Base-by-base conservation (phyloP, 495 filamentous ascomycete genomes). In the Trichoderma virens region DNA sequence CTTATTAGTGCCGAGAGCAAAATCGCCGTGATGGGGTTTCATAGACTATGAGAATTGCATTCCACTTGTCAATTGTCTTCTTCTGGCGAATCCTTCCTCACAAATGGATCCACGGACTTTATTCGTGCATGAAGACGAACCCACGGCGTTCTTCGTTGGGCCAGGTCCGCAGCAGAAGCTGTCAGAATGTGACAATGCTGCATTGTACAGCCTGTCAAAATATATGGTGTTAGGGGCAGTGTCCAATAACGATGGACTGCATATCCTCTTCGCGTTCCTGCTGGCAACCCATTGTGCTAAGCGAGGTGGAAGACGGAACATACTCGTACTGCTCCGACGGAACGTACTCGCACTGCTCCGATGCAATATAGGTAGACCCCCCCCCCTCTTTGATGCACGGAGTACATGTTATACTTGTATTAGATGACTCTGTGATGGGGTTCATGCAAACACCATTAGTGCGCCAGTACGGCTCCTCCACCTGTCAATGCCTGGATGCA, bases 261-360 rank as follows among this genome's bases (percentile, higher is more conserved):
- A 56, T 6, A 56, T 30, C 51, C 51, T 30, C 47, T 5, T 28
- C 47, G 9, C 23, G 1, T 27, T 27, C 7, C 27, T 27, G 25
- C 11, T 35, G 32, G 32, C 32, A 35, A 4, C 11, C 32, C 32
- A 35, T 35, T 11, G 32, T 35, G 32, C n/a, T 56, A 61, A 23
- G 38, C 28, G 61, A 62, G 1, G 35, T 54, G 39, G 51, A 32
- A 16, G n/a, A 66, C n/a, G n/a, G n/a, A n/a, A n/a, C n/a, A n/a
- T n/a, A n/a, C n/a, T n/a, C n/a, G n/a, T n/a, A n/a, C n/a, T n/a
- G n/a, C n/a, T n/a, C n/a, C n/a, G n/a, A n/a, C n/a, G n/a, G n/a
- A n/a, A n/a, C n/a, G n/a, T n/a, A n/a, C n/a, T n/a, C n/a, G n/a
- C n/a, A n/a, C n/a, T n/a, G n/a, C n/a, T n/a, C n/a, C n/a, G n/a